phyloP scores from a whole-genome alignment of 495 filamentous ascomycete genomes.

The Penicillium ucsense region DNA sequence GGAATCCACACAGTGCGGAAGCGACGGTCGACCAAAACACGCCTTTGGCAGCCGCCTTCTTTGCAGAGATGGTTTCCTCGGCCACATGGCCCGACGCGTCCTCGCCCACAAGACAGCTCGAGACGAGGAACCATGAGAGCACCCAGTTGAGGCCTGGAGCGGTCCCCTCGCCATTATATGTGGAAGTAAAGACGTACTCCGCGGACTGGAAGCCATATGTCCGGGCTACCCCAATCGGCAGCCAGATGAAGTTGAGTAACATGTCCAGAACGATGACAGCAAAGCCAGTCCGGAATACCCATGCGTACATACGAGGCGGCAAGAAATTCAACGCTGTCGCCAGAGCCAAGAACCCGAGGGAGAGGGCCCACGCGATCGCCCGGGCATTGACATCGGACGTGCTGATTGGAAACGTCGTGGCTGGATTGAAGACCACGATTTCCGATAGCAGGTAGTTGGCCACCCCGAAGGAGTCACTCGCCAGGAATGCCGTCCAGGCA shows the following conservation, averaged over 20 bases:
- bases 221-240: constrained; percentile 22
- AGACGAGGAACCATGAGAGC: constrained; percentile 24
- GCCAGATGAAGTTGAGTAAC: constrained; percentile 29
- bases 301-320: constrained; percentile 22
- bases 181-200: constrained; percentile 25
- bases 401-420: constrained; percentile 21
- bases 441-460: constrained; percentile 27
- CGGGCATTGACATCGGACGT: constrained; percentile 22
- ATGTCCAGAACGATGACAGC: constrained; percentile 25
- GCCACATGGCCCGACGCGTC: constrained; percentile 30
- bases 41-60: constrained; percentile 28
- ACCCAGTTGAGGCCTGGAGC: constrained; percentile 26
- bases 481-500: constrained; percentile 27
- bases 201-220: constrained; percentile 28
- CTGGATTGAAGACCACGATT: constrained; percentile 21
- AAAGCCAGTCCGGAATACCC: constrained; percentile 28
- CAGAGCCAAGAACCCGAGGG: constrained; percentile 20
- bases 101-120: constrained; percentile 24
- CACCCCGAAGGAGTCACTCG: constrained; percentile 27
- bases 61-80: constrained; percentile 27
- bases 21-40: constrained; percentile 29
- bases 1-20: constrained; percentile 25
- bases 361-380: constrained; percentile 25
- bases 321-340: constrained; percentile 26
- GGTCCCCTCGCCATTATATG: constrained; percentile 23